phyloP scores from a whole-genome alignment of 495 filamentous ascomycete genomes.

The Neurospora africana region DNA sequence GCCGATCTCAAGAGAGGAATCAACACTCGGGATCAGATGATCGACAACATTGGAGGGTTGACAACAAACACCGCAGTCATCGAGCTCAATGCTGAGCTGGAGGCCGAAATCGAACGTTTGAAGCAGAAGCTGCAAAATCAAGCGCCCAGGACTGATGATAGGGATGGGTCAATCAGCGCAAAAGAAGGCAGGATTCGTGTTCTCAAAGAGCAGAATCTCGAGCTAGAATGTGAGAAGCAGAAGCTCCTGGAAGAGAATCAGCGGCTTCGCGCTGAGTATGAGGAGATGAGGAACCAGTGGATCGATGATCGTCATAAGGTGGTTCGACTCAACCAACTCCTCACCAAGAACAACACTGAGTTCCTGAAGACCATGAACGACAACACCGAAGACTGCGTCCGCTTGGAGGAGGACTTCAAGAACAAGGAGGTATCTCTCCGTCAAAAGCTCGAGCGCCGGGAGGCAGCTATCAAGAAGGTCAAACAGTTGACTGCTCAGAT shows the following conservation, averaged over 20 bases:
- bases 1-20: conserved; percentile 26
- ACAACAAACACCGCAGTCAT: conserved; percentile 22
- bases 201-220: conserved; percentile 27
- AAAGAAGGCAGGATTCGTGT: conserved; percentile 16
- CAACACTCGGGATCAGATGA: conserved; percentile 21
- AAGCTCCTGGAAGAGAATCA: conserved; percentile 20
- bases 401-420: conserved; percentile 21
- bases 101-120: conserved; percentile 25
- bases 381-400: conserved; percentile 21
- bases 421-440: conserved; percentile 23
- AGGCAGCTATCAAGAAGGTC: conserved; percentile 25
- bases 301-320: conserved; percentile 19
- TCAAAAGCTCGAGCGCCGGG: conserved; percentile 24
- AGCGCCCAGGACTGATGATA: conserved; percentile 11
- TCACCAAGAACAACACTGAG: conserved; percentile 18
- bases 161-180: conserved; percentile 16
- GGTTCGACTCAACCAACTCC: conserved; percentile 18
- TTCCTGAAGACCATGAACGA: conserved; percentile 17
- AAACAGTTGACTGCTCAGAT: conserved; percentile 21
- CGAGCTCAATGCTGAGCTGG: conserved; percentile 25
- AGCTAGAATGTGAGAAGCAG: conserved; percentile 24
- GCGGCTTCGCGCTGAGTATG: conserved; percentile 18
- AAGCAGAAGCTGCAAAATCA: conserved; percentile 21
- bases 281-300: conserved; percentile 19
- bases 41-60: conserved; percentile 22